These are phyloP conservation scores for Lolium perenne DNA, from an alignment of 176 grass and related monocot species.

Conservation along the genomic window DNA sequence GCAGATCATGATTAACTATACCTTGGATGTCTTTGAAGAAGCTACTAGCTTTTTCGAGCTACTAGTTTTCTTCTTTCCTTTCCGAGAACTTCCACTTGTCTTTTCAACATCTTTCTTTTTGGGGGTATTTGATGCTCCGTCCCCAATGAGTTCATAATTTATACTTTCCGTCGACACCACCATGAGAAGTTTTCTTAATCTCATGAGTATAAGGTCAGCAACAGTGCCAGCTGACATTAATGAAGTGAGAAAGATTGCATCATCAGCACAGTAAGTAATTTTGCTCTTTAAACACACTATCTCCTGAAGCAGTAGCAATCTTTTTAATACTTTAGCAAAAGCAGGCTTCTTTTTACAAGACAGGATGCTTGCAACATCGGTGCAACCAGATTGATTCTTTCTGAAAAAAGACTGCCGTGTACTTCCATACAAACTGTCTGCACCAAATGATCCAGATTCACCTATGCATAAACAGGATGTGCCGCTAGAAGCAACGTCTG, in stretches of 20 bases:
- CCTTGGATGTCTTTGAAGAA: conserved; percentile 63
- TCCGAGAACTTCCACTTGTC: conserved; percentile 51
- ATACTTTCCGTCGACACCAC: conserved; percentile 70
- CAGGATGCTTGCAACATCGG: conserved; percentile 48
- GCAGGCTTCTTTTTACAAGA: conserved; percentile 51
- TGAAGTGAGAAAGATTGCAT: conserved; percentile 80
- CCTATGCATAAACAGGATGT: conserved; percentile 51
- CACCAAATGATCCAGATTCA: conserved; percentile 52
- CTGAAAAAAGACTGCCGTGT: conserved; percentile 64
- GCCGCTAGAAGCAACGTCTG: conserved; percentile 50
- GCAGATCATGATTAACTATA: conserved; percentile 38
- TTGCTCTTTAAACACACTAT: conserved; percentile 70
- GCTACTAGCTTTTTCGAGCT: conserved; percentile 63
- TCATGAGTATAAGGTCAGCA: conserved; percentile 66
- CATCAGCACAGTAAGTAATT: conserved; percentile 44
- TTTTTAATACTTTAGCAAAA: conserved; percentile 61
- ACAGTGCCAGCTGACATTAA: conserved; percentile 71
- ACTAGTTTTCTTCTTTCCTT: conserved; percentile 87
- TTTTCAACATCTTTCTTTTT: conserved; percentile 62
- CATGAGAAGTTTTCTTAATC: conserved; percentile 76
- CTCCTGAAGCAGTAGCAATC: conserved; percentile 64
- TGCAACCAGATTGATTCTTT: conserved; percentile 52
- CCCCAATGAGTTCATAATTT: conserved; percentile 90
- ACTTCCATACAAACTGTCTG: conserved; percentile 54
- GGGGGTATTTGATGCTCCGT: conserved; percentile 50